A percentile compares a stretch with the other conserved stretches of the same genome.
Evolutionary conservation across 768 basidiomycete genomes (phyloP).

Genomic region (Lentinula detonsa): DNA sequence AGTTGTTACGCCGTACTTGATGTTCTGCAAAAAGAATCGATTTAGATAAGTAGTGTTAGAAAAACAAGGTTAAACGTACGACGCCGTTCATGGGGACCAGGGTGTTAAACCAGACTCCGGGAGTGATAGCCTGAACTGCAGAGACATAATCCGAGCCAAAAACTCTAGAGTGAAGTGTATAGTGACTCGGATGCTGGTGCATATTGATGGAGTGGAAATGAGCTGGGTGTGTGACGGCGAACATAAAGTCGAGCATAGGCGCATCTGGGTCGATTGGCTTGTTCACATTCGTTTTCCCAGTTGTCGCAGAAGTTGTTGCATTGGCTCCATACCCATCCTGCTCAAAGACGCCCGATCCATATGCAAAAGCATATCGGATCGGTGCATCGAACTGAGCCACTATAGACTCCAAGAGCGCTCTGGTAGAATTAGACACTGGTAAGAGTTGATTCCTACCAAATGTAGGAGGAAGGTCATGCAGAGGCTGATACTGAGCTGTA

Average conservation of each 20-base stretch:
- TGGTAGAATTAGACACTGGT: conserved; percentile 71
- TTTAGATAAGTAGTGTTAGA: neutral
- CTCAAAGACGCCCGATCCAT: conserved; percentile 93
- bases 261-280: conserved; percentile 22
- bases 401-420: conserved; percentile 75
- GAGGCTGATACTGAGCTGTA: conserved; percentile 25
- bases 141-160: conserved; percentile 83
- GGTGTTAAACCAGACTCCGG: conserved; percentile 96
- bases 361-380: conserved; percentile 95
- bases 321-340: conserved; percentile 66
- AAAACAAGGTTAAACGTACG: conserved; percentile 42
- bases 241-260: conserved; percentile 95
- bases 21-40: conserved; percentile 43
- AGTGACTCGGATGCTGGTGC: conserved; percentile 86
- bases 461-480: conserved; percentile 56
- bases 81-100: conserved; percentile 79
- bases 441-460: conserved; percentile 83
- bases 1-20: conserved; percentile 96
- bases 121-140: conserved; percentile 64
- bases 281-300: conserved; percentile 16
- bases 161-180: conserved; percentile 80
- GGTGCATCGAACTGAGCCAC: conserved; percentile 82
- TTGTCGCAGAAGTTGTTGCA: neutral
- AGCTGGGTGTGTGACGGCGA: conserved; percentile 88
- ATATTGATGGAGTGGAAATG: conserved; percentile 98